A percentile compares a stretch with the other conserved stretches of the same genome.
These are phyloP conservation scores for Nematocida sp. DNA, from an alignment of 371 early-diverging fungal genomes.

Conservation along the genomic window DNA sequence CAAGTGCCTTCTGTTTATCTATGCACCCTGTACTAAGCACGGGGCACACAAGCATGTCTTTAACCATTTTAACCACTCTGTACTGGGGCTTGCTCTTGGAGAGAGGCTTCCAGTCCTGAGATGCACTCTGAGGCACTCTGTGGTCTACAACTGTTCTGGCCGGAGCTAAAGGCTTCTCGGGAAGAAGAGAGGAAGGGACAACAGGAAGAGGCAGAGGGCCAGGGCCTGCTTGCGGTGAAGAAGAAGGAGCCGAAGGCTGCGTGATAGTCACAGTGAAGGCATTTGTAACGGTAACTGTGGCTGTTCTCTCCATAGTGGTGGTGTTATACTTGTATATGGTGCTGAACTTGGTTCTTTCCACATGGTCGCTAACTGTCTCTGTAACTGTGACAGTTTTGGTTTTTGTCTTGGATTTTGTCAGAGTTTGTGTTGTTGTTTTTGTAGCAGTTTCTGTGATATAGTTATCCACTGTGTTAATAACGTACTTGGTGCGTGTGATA, in stretches of 20 bases:
- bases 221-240: neutral
- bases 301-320: slow-evolving; percentile 6
- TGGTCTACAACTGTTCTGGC: too few species aligned
- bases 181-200: neutral
- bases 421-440: slow-evolving; percentile 7
- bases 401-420: neutral
- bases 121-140: too few species aligned
- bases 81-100: too few species aligned
- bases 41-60: neutral
- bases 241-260: neutral
- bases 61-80: slow-evolving; percentile 3
- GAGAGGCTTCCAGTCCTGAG: too few species aligned
- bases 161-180: too few species aligned
- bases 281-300: neutral
- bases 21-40: slow-evolving; percentile 14
- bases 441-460: slow-evolving; percentile 36
- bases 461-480: slow-evolving; percentile 44
- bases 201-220: neutral
- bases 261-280: slow-evolving; percentile 8
- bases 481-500: slow-evolving; percentile 19
- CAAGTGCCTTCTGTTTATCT: neutral
- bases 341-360: slow-evolving; percentile 37
- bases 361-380: slow-evolving; percentile 44
- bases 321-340: slow-evolving; percentile 32
- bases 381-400: slow-evolving; percentile 8